These are phyloP conservation scores for Colletotrichum paranaense DNA, from an alignment of 2,329 filamentous ascomycete species.

Conservation along the genomic window DNA sequence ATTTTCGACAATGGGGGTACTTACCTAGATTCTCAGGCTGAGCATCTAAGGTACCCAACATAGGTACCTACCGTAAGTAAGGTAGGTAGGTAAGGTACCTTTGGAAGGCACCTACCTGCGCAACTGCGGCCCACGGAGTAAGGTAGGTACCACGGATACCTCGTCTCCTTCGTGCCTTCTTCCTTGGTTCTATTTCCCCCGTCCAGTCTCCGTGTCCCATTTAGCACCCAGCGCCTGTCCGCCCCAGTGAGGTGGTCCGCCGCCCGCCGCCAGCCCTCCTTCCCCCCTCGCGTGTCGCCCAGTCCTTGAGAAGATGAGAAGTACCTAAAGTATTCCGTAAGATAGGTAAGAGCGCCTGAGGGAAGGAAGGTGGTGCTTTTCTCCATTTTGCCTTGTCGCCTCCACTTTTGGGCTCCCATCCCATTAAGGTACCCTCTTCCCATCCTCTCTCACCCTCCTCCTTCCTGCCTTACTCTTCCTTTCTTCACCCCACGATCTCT, in stretches of 20 bases:
- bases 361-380: not conserved
- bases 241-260: constrained; percentile 26
- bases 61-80: not conserved
- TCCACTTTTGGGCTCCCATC: constrained; percentile 36
- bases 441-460: constrained; percentile 6
- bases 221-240: constrained; percentile 5
- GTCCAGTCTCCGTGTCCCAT: not conserved
- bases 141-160: too few relatives aligned
- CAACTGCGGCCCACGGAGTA: too few relatives aligned
- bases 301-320: not conserved
- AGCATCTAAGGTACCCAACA: not conserved
- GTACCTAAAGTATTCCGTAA: too few relatives aligned
- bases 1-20: not conserved
- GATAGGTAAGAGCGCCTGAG: not conserved
- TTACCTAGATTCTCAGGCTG: not conserved
- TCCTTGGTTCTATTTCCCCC: not conserved
- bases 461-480: constrained; percentile 7
- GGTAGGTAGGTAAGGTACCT: not conserved
- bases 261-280: not conserved
- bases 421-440: constrained; percentile 34
- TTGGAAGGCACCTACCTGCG: too few relatives aligned
- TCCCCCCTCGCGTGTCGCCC: not conserved
- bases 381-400: constrained; percentile 30
- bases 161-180: not conserved
- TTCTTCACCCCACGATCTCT: constrained; percentile 36